Base-by-base conservation (phyloP, 345 rosid species). In the Eucalyptus pumila region DNA sequence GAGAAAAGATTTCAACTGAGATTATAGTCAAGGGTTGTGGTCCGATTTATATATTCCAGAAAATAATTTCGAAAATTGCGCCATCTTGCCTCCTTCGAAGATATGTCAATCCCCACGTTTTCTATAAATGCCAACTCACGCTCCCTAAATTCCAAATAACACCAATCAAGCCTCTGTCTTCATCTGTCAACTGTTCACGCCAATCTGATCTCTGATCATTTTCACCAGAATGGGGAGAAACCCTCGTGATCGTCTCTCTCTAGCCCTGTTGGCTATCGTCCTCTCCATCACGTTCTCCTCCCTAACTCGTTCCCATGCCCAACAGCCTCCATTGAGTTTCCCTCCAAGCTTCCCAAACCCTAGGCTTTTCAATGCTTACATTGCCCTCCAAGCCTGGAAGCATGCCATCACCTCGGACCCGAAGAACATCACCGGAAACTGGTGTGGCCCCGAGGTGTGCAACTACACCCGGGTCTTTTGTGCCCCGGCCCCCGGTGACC, bases 401-500 rank as follows among this genome's bases (percentile, higher is more conserved):
- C 89, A 91, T 85, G 88, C 93, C 80, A 96, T 97, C 60, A 93
- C 92, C 15, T 94, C 94, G 30, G 99, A 97, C 93, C 99, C 99
- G 47, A 91, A 92, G 60, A 91, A 92, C 83, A 92, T 95, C 89
- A 95, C 98, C 47, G 87, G 93, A 2, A 93, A 95, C 80, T 97
- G 99, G 99, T 91, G 88, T 58, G 99, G 98, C 72, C 95, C 97
- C 12, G 49, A 96, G 40, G 99, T 97, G 7, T 97, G 99, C 92
- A 95, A 92, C 95, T 97, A 97, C 94, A 95, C 94, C 7, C 96
- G 99, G 27, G 95, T 97, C 14, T 96, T 87, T 87, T 97, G 99
- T 87, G 95, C 99, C n/a, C 92, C 96, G 3, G 95, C 97, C 40
- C 92, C 92, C 1, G 95, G 94, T 81, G 93, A 95, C 88, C 93